phyloP scores from a whole-genome alignment of 148 eudicot genomes.

The Diospyros kaki region DNA sequence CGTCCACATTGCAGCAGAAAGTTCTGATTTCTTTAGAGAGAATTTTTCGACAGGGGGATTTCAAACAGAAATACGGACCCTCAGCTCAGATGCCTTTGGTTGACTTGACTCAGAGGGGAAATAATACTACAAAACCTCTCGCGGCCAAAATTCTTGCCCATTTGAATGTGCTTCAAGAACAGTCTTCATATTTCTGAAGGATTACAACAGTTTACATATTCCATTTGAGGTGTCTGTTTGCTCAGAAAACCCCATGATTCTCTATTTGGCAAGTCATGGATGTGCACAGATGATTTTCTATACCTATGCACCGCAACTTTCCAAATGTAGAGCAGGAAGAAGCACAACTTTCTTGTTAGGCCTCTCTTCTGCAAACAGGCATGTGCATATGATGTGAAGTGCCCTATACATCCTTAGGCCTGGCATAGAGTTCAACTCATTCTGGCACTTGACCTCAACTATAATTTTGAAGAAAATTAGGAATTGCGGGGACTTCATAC shows the following conservation, averaged over 20 bases:
- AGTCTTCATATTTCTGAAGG: slow-evolving; percentile 37
- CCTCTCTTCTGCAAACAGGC: neutral
- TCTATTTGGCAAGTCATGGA: neutral
- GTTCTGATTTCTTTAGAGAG: slow-evolving; percentile 28
- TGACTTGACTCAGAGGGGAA: slow-evolving; percentile 41
- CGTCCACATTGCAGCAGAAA: slow-evolving; percentile 35
- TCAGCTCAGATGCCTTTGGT: slow-evolving; percentile 35
- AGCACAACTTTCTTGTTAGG: neutral
- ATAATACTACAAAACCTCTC: slow-evolving; percentile 28
- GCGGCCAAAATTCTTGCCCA: slow-evolving; percentile 42
- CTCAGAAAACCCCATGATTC: neutral
- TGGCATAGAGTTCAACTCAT: neutral
- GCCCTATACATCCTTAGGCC: neutral
- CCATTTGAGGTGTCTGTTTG: slow-evolving; percentile 8
- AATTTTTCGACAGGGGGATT: slow-evolving; percentile 27
- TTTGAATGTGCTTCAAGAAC: slow-evolving; percentile 34
- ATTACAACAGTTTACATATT: neutral
- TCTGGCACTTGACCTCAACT: neutral
- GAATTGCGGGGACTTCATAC: neutral
- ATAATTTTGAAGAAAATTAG: neutral
- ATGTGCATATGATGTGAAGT: neutral
- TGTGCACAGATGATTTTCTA: neutral
- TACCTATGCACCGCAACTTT: neutral
- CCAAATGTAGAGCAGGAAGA: neutral
- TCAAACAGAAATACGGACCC: slow-evolving; percentile 26